Base-by-base conservation (phyloP, 2,329 filamentous ascomycete species). In the Colletotrichum scovillei region DNA sequence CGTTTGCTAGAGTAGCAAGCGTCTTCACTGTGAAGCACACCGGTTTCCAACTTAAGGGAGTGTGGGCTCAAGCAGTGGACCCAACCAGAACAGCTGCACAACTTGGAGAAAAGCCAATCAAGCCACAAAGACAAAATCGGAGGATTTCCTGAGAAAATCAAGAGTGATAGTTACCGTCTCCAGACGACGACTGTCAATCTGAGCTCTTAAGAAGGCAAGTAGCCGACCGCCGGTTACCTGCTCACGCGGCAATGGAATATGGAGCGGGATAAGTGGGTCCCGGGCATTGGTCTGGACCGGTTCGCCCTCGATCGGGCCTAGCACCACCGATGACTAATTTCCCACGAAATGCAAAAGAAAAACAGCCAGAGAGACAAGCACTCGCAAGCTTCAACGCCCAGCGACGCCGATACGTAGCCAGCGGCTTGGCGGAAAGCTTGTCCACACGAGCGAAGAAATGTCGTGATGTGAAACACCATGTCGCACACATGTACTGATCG, bases 311-410 rank as follows among this genome's bases (percentile, higher is more conserved):
- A 42, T 52, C 30, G 19, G 68, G 35, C 55, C 58, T 64, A 53
- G 32, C 35, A 55, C 52, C 35, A 1, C 19, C 55, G 19, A 59
- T 70, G 62, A 67, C 62, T 60, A 70, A 67, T 16, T n/a, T 53
- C 14, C 16, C 52, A 19, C 22, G 55, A 24, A 35, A 64, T 49
- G 19, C 19, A 49, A 22, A 49, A 42, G 6, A 19, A 16, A 42
- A 42, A 9, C 19, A 22, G 8, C 4, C 19, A n/a, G 42, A n/a
- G 42, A 49, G 42, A 49, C 52, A 69, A 69, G 67, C 46, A 12
- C 22, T 63, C 42, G 58, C 53, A 72, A 72, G 70, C 70, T 72
- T 72, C 66, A 19, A 19, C 42, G 70, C 70, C 70, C 69, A 72
- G 70, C 24, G 28, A 35, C 66, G 59, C 69, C 12, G 26, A 53